Evolutionary conservation across 495 filamentous ascomycete genomes (phyloP).

Genomic region (Penicillium soppii): DNA sequence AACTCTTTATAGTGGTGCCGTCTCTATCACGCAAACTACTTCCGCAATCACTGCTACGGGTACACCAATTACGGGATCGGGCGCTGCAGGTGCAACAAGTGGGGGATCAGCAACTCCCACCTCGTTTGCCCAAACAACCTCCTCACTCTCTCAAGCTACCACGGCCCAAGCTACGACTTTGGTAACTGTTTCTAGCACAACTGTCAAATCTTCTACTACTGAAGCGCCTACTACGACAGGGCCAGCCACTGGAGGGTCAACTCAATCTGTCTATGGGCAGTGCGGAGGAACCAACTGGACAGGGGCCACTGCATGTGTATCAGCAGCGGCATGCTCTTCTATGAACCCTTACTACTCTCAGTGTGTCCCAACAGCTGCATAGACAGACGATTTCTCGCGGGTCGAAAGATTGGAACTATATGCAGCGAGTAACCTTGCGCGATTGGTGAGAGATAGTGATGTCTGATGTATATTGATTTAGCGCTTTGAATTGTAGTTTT

Average conservation of each 20-base stretch:
- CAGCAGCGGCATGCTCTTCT: conserved; percentile 41
- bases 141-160: neutral
- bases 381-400: neutral
- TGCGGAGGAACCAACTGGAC: conserved; percentile 50
- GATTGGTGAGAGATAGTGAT: neutral
- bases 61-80: conserved; percentile 18
- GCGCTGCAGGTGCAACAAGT: neutral
- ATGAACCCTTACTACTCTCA: conserved; percentile 52
- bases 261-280: conserved; percentile 40
- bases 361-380: conserved; percentile 35
- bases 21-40: conserved; percentile 19
- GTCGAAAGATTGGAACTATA: neutral
- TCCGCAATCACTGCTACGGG: conserved; percentile 27
- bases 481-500: neutral
- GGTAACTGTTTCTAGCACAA: neutral
- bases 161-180: neutral
- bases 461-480: neutral
- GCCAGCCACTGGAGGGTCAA: conserved; percentile 7
- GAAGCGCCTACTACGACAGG: conserved; percentile 3
- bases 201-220: neutral
- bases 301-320: conserved; percentile 44
- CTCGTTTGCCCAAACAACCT: conserved; percentile 6
- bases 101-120: neutral
- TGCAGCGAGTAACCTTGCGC: neutral
- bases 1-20: conserved; percentile 34